Evolutionary conservation across 2,329 filamentous ascomycete genomes (phyloP), one percentile per base, ranked within the genome.

Genomic region (Sporothrix protearum): DNA sequence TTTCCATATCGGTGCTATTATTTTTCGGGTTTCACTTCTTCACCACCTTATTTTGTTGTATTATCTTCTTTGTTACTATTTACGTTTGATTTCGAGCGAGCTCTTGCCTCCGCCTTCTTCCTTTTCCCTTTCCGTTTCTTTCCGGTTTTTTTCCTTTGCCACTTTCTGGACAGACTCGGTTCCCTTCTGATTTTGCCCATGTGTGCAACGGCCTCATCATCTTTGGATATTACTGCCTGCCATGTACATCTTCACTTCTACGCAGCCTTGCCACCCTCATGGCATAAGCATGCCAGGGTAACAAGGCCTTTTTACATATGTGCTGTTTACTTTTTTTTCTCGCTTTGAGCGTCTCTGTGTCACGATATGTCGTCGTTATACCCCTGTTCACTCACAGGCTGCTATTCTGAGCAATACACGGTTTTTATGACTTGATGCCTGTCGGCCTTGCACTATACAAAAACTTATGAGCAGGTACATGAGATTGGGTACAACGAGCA

Each of bases 351-450:
- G 39, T 42, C 22, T 36, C 5, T 10, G 16, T 68, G 33, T 68
- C 39, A 68, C 49, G 66, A 68, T 57, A 55, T 39, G 33, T 71
- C 39, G n/a, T 47, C 53, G 33, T 69, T 57, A 64, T 68, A 57
- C 57, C 45, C 61, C 53, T 68, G 63, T 51, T 59, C 9, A 33
- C 42, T 16, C 9, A n/a, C 49, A 28, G 25, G 51, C 39, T 47
- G n/a, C 12, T 71, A 1, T 45, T n/a, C 22, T 14, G 45, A 39
- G 33, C 47, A 67, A 59, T 67, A 10, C 8, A 53, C 39, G 8
- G 4, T 14, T 51, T 67, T 67, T 64, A 64, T n/a, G 22, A 9
- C 14, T 39, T 53, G 25, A 25, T 2, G 22, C 5, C 5, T 53
- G 8, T 25, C 25, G 25, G 28, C 25, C 22, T 53, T 53, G 22